Base-by-base conservation (phyloP, 2,329 filamentous ascomycete species). In the Arthrobotrys megalospora region DNA sequence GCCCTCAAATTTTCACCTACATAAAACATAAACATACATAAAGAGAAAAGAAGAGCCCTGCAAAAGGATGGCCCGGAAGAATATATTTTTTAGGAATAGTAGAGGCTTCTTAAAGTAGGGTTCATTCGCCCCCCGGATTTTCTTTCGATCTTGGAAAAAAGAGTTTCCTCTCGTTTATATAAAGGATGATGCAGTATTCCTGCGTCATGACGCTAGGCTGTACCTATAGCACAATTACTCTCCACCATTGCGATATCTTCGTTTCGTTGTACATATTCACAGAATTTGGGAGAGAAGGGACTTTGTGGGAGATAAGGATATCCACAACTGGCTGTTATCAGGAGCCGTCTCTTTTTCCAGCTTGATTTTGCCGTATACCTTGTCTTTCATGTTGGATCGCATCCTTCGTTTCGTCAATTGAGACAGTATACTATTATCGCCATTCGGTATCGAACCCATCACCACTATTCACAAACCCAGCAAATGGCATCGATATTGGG, bases 221-320 rank as follows among this genome's bases (percentile, higher is more conserved):
- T 28, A 58, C 38, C 7, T 34, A 75, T 75, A 75, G 63, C 70
- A 75, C 70, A 75, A 73, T 73, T 47, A 62, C 45, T 38, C 14
- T 63, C 63, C 43, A 52, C 63, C 52, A 75, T 75, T 75, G 70
- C 70, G 70, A 75, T 65, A 73, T 73, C 47, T 48, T 48, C 36
- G 24, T 28, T 47, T 34, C 58, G 32, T 66, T 63, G 52, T 75
- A 73, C 36, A 63, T 65, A 55, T 63, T 43, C 68, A 65, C 24
- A 28, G 16, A 38, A 53, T 65, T 47, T 58, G 28, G 19, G 19
- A 43, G 38, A 32, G 48, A 53, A 58, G 68, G 34, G 19, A 65
- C 45, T 6, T 64, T 24, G 43, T 66, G n/a, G 41, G 10, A 66
- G 32, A 66, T 52, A 48, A 50, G 12, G 16, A 34, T n/a, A 52